Evolutionary conservation across 108 stramenopile species (phyloP).

Genomic region (Skeletonema costatum): DNA sequence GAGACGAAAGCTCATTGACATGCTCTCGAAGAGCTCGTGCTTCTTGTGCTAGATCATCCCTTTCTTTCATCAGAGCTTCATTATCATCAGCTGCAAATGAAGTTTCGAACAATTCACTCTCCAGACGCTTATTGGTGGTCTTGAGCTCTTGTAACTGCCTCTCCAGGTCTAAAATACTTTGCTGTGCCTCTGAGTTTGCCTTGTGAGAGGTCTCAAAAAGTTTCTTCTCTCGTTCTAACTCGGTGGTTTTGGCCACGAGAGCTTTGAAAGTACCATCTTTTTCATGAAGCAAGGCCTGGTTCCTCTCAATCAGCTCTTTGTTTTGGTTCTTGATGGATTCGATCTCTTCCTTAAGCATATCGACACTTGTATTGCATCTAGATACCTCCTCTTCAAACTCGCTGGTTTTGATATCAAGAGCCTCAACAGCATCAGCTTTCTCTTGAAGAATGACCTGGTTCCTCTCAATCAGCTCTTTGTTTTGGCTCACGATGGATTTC

Average conservation of each 20-base stretch:
- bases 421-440: constrained; percentile 10
- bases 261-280: constrained; percentile 6
- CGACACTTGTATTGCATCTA: background rate
- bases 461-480: constrained; percentile 20
- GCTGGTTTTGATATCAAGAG: constrained; percentile 17
- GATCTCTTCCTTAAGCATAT: constrained; percentile 3
- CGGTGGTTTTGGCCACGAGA: constrained; percentile 17
- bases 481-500: constrained; percentile 9
- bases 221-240: constrained; percentile 11
- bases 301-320: constrained; percentile 16
- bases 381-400: background rate
- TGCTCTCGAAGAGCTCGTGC: constrained; percentile 7
- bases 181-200: constrained; percentile 4
- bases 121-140: constrained; percentile 20
- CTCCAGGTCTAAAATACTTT: constrained; percentile 22
- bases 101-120: constrained; percentile 32
- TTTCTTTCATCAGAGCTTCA: constrained; percentile 18
- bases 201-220: constrained; percentile 17
- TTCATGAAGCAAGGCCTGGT: constrained; percentile 15
- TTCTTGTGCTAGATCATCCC: constrained; percentile 19
- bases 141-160: constrained; percentile 25
- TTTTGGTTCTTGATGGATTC: constrained; percentile 7
- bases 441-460: constrained; percentile 17
- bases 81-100: constrained; percentile 31
- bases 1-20: constrained; percentile 20